Conservation (phyloP, 768 basidiomycete species). For the Termitomyces sp. region DNA sequence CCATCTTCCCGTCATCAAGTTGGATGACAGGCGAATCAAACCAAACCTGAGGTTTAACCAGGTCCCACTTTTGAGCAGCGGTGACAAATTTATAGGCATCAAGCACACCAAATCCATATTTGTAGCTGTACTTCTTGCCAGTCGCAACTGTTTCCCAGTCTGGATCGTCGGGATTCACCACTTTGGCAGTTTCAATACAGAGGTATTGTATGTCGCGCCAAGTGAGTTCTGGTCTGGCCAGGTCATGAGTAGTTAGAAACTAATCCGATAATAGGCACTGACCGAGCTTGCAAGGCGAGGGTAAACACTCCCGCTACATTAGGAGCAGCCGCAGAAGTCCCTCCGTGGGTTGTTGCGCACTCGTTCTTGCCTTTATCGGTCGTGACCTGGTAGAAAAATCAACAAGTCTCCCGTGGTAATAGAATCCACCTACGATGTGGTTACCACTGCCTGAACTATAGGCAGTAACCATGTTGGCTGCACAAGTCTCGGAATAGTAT, state of each 20-base stretch:
- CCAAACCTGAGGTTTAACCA: conserved; percentile 95
- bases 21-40: conserved; percentile 68
- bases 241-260: background rate
- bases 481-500: conserved; percentile 93
- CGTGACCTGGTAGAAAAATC: conserved; percentile 58
- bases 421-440: conserved; percentile 67
- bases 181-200: conserved; percentile 66
- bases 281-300: conserved; percentile 84
- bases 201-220: conserved; percentile 98
- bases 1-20: conserved; percentile 54
- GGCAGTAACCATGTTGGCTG: conserved; percentile 93
- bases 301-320: conserved; percentile 92
- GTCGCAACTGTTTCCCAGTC: conserved; percentile 85
- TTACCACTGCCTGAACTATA: conserved; percentile 93
- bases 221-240: conserved; percentile 78
- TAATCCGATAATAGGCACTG: conserved; percentile 13
- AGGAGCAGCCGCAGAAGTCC: conserved; percentile 98
- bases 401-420: conserved; percentile 1
- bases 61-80: conserved; percentile 73
- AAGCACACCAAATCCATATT: conserved; percentile 91
- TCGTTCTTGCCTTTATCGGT: conserved; percentile 85
- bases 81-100: conserved; percentile 81
- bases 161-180: conserved; percentile 82
- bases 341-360: conserved; percentile 82
- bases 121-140: conserved; percentile 70